phyloP scores from a whole-genome alignment of 805 yeast species.

The Scheffersomyces stipitis region DNA sequence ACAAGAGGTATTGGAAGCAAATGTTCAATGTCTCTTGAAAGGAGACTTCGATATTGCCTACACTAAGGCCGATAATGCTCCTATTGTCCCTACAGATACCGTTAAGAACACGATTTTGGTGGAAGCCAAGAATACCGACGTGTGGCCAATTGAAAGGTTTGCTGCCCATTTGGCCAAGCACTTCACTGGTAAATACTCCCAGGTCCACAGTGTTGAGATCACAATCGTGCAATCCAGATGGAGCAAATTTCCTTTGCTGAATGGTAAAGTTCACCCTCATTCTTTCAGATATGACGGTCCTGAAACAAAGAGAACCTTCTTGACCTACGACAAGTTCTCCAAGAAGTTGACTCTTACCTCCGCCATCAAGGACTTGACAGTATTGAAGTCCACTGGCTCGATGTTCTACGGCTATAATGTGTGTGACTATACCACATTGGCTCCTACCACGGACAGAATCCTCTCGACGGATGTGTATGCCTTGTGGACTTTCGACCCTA shows the following conservation, averaged over 20 bases:
- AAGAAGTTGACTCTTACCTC: constrained; percentile 58
- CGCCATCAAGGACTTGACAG: constrained; percentile 75
- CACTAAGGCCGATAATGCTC: constrained; percentile 83
- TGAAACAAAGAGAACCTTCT: constrained; percentile 65
- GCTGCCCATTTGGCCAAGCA: constrained; percentile 84
- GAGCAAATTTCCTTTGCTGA: constrained; percentile 65
- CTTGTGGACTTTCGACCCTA: constrained; percentile 62
- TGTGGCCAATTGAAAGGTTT: constrained; percentile 88
- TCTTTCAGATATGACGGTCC: constrained; percentile 85
- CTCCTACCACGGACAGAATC: constrained; percentile 81
- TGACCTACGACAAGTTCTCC: constrained; percentile 52
- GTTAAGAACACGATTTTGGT: constrained; percentile 85
- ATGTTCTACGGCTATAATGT: constrained; percentile 85
- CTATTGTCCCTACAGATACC: constrained; percentile 93
- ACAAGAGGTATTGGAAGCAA: constrained; percentile 85
- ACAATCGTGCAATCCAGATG: constrained; percentile 73
- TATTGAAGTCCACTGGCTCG: constrained; percentile 87
- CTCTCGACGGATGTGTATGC: constrained; percentile 84
- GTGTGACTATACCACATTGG: constrained; percentile 86
- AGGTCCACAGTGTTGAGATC: constrained; percentile 70
- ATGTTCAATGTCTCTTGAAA: constrained; percentile 69
- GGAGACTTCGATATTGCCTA: constrained; percentile 81
- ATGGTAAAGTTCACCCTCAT: constrained; percentile 78
- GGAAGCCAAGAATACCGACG: constrained; percentile 78
- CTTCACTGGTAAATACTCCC: constrained; percentile 73